phyloP scores from a whole-genome alignment of 2,329 filamentous ascomycete species.

The Lachnellula willkommii region DNA sequence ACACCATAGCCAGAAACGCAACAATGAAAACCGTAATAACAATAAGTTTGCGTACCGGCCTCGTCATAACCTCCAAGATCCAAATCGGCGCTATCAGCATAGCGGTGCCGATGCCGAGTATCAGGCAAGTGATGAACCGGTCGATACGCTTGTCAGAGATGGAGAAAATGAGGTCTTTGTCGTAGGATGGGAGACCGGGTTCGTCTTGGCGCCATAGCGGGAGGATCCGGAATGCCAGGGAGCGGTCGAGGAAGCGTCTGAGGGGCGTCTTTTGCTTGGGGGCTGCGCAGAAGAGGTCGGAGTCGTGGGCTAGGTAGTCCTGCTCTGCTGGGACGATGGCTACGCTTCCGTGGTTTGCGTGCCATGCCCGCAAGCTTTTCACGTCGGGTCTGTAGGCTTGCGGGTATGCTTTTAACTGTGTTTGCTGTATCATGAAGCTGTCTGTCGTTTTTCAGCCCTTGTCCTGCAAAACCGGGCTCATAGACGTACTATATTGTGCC shows the following conservation, averaged over 20 bases:
- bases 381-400: slow-evolving; percentile 21
- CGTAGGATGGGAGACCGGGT: slow-evolving; percentile 10
- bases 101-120: slow-evolving; percentile 22
- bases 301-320: slow-evolving; percentile 11
- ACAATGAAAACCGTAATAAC: slow-evolving; percentile 32
- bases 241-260: slow-evolving; percentile 17
- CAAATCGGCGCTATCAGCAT: slow-evolving; percentile 34
- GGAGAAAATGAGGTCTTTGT: slow-evolving; percentile 7
- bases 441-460: slow-evolving; percentile 12
- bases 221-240: slow-evolving; percentile 6
- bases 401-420: slow-evolving; percentile 14
- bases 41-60: slow-evolving; percentile 21
- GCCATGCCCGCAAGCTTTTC: slow-evolving; percentile 15
- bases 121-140: slow-evolving; percentile 21
- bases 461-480: not conserved
- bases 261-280: slow-evolving; percentile 16
- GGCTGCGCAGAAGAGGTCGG: slow-evolving; percentile 23
- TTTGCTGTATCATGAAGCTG: slow-evolving; percentile 25
- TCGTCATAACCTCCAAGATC: slow-evolving; percentile 25
- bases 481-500: slow-evolving; percentile 26
- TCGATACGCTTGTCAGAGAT: slow-evolving; percentile 21
- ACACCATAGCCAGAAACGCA: slow-evolving; percentile 14
- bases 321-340: slow-evolving; percentile 15
- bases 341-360: slow-evolving; percentile 8
- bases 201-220: slow-evolving; percentile 8